Evolutionary conservation across 352 stramenopile species (phyloP).

Genomic region (Phytophthora meadii): DNA sequence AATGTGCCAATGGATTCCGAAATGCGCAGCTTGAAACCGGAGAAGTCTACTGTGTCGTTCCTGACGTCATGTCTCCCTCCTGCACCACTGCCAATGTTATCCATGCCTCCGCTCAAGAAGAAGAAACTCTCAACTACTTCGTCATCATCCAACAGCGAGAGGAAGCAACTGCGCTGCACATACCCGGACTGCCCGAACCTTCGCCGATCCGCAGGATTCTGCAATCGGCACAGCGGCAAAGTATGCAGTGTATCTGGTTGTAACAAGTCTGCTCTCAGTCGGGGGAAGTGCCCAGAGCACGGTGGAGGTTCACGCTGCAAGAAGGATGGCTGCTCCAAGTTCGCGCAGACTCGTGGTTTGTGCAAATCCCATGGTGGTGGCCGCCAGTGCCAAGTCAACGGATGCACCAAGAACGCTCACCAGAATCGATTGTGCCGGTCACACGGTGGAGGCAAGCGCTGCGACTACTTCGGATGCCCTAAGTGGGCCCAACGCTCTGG

Average conservation of each 20-base stretch:
- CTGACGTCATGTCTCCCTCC: slow-evolving; percentile 67
- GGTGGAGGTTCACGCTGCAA: slow-evolving; percentile 87
- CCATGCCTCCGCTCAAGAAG: slow-evolving; percentile 82
- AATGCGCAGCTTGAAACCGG: slow-evolving; percentile 30
- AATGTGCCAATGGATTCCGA: slow-evolving; percentile 35
- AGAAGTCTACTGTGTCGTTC: slow-evolving; percentile 42
- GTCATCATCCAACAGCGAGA: slow-evolving; percentile 36
- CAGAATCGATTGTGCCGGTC: slow-evolving; percentile 85
- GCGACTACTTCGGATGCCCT: slow-evolving; percentile 75
- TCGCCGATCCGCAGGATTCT: slow-evolving; percentile 77
- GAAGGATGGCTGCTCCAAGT: slow-evolving; percentile 85
- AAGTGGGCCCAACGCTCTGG: slow-evolving; percentile 89
- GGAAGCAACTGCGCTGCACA: slow-evolving; percentile 78
- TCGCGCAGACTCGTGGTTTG: slow-evolving; percentile 79
- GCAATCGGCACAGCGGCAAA: slow-evolving; percentile 86
- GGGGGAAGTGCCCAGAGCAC: slow-evolving; percentile 86
- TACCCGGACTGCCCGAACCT: slow-evolving; percentile 82
- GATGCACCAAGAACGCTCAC: slow-evolving; percentile 86
- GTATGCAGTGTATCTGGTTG: slow-evolving; percentile 73
- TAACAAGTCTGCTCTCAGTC: slow-evolving; percentile 79
- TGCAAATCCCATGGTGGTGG: slow-evolving; percentile 89
- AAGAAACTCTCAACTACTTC: slow-evolving; percentile 45
- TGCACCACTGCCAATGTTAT: slow-evolving; percentile 69
- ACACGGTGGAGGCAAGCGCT: slow-evolving; percentile 85
- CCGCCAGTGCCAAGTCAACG: slow-evolving; percentile 73